These are phyloP conservation scores for Lasiodiplodia sp. DNA, from an alignment of 2,329 filamentous ascomycete genomes.

Conservation along the genomic window DNA sequence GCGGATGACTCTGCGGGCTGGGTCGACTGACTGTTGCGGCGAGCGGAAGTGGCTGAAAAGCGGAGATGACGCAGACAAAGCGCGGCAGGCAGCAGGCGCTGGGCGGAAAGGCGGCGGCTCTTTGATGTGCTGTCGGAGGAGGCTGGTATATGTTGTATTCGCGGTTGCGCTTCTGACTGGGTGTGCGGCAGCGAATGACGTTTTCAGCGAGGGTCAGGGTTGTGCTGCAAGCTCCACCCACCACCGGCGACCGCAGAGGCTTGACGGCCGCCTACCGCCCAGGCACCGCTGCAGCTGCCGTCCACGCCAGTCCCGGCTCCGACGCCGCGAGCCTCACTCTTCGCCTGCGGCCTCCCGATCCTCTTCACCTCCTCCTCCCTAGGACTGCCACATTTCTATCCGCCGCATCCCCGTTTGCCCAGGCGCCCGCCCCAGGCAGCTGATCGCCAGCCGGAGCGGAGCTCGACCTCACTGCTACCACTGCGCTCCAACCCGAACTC, in stretches of 20 bases:
- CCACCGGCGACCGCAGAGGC: conserved; percentile 1
- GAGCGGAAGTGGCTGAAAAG: conserved; percentile 8
- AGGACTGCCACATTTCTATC: conserved; percentile 2
- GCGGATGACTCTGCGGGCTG: conserved; percentile 19
- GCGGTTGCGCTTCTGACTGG: conserved; percentile 4
- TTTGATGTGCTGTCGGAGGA: conserved; percentile 17
- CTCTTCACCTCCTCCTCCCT: not conserved
- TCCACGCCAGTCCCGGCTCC: conserved; percentile 21
- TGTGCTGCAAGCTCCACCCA: conserved; percentile 20
- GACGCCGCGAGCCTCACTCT: conserved; percentile 25
- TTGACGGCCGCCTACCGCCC: conserved; percentile 14
- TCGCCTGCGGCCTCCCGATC: conserved; percentile 3
- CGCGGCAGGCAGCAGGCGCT: conserved; percentile 7
- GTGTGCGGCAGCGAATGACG: conserved; percentile 24
- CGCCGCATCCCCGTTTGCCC: not conserved
- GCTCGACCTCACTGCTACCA: conserved; percentile 11
- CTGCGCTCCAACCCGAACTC: conserved; percentile 16
- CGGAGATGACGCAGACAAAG: conserved; percentile 20
- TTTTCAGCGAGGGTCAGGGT: conserved; percentile 25
- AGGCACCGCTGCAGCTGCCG: conserved; percentile 18
- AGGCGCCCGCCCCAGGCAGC: conserved; percentile 1
- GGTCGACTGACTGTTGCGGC: conserved; percentile 1
- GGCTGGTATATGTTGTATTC: conserved; percentile 16
- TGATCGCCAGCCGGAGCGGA: conserved; percentile 16
- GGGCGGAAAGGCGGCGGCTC: not conserved